These are phyloP conservation scores for Fragaria vesca DNA, from an alignment of 306 rosid genomes.

Conservation along the genomic window DNA sequence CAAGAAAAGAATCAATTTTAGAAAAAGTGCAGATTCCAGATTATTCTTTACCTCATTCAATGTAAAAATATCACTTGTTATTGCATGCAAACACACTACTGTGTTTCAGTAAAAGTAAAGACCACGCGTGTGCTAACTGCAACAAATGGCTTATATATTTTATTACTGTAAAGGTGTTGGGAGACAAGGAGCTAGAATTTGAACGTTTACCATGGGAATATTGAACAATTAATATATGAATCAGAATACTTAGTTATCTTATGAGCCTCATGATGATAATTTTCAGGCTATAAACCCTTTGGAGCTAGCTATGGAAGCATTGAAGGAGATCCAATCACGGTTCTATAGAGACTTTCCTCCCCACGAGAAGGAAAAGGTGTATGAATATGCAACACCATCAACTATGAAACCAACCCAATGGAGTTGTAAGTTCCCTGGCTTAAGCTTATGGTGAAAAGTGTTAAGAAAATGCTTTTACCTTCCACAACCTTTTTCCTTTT, in stretches of 20 bases:
- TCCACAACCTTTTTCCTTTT: conserved; percentile 15
- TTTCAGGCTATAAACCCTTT: conserved; percentile 82
- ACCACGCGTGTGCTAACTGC: neutral
- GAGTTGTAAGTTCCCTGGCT: conserved; percentile 63
- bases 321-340: conserved; percentile 72
- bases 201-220: neutral
- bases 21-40: neutral
- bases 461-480: conserved; percentile 6
- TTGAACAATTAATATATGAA: neutral
- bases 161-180: neutral
- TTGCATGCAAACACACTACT: neutral
- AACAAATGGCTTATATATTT: neutral
- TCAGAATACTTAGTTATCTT: conserved; percentile 10
- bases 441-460: neutral
- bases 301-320: conserved; percentile 90
- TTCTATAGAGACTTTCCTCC: conserved; percentile 92
- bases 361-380: conserved; percentile 76
- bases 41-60: neutral
- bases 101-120: neutral
- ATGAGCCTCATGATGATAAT: conserved; percentile 21
- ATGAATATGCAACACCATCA: conserved; percentile 89
- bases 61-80: neutral
- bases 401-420: conserved; percentile 99
- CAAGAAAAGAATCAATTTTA: neutral
- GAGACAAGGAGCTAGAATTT: neutral